Evolutionary conservation across 2,329 filamentous ascomycete genomes (phyloP).

Genomic region (Annulohypoxylon truncatum): DNA sequence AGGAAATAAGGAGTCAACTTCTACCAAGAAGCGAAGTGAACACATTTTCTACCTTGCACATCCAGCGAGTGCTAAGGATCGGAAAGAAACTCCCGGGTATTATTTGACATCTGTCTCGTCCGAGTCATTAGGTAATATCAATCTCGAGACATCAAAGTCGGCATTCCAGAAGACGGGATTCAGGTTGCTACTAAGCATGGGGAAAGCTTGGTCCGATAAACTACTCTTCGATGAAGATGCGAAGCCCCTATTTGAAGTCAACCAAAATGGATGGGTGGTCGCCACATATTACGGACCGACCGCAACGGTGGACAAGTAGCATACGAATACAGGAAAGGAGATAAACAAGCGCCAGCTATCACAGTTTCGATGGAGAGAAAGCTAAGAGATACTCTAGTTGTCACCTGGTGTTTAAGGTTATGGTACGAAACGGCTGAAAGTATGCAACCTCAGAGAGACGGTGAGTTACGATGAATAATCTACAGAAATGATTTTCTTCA

Average conservation of each 20-base stretch:
- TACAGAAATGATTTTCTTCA: not conserved
- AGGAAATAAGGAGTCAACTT: not conserved
- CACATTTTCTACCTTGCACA: conserved; percentile 31
- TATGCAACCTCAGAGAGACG: conserved; percentile 17
- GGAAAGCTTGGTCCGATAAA: conserved; percentile 6
- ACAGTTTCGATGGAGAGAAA: conserved; percentile 10
- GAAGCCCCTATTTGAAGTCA: conserved; percentile 16
- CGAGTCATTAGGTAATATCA: conserved; percentile 22
- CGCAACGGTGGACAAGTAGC: conserved; percentile 9
- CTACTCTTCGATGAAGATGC: conserved; percentile 9
- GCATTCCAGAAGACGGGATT: conserved; percentile 19
- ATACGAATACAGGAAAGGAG: conserved; percentile 18
- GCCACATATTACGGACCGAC: conserved; percentile 20
- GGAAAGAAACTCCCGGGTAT: conserved; percentile 9
- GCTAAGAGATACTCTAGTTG: conserved; percentile 24
- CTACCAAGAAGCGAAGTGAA: not conserved
- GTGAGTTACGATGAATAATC: not conserved
- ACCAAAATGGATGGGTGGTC: conserved; percentile 22
- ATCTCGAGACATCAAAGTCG: conserved; percentile 18
- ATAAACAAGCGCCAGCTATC: conserved; percentile 1
- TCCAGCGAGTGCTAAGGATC: conserved; percentile 7
- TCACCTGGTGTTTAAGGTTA: conserved; percentile 31
- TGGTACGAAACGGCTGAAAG: conserved; percentile 37
- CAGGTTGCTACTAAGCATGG: conserved; percentile 7
- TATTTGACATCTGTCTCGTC: conserved; percentile 30